A percentile compares a stretch with the other conserved stretches of the same genome.
These are phyloP conservation scores for Diplogelasinospora grovesii DNA, from an alignment of 495 filamentous ascomycete species.

Conservation along the genomic window DNA sequence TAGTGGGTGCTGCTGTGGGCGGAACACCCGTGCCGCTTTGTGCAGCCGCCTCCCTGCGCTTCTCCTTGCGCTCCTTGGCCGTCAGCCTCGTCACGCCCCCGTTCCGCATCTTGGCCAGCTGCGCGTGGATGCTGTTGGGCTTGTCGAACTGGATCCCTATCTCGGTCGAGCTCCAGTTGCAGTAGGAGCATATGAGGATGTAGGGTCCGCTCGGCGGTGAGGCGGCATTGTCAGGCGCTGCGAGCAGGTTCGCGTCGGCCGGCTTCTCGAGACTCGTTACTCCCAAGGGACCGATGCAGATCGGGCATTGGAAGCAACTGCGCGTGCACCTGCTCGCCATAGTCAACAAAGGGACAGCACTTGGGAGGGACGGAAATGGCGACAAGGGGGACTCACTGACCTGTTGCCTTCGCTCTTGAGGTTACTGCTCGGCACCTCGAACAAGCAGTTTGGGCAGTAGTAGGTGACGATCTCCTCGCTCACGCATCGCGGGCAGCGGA, in stretches of 20 bases:
- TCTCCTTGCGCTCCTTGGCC: slow-evolving; percentile 37
- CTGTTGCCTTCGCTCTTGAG: slow-evolving; percentile 88
- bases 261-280: slow-evolving; percentile 59
- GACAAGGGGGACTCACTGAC: slow-evolving; percentile 46
- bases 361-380: neutral
- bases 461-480: slow-evolving; percentile 87
- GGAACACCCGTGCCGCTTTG: slow-evolving; percentile 9
- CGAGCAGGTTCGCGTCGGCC: slow-evolving; percentile 36
- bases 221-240: slow-evolving; percentile 28
- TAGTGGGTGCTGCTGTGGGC: slow-evolving; percentile 8
- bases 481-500: slow-evolving; percentile 87
- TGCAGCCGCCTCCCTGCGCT: slow-evolving; percentile 33
- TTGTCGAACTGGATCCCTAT: slow-evolving; percentile 88
- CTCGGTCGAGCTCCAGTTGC: slow-evolving; percentile 83
- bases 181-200: slow-evolving; percentile 79
- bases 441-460: slow-evolving; percentile 93
- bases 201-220: slow-evolving; percentile 51
- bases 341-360: neutral
- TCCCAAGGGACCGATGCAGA: slow-evolving; percentile 73
- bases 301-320: slow-evolving; percentile 90
- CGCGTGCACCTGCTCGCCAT: slow-evolving; percentile 89
- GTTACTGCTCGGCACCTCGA: slow-evolving; percentile 86
- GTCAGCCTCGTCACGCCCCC: slow-evolving; percentile 37
- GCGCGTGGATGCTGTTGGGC: slow-evolving; percentile 72
- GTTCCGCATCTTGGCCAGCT: slow-evolving; percentile 59